Evolutionary conservation across 768 basidiomycete genomes (phyloP).

Genomic region (Amanita thiersii): DNA sequence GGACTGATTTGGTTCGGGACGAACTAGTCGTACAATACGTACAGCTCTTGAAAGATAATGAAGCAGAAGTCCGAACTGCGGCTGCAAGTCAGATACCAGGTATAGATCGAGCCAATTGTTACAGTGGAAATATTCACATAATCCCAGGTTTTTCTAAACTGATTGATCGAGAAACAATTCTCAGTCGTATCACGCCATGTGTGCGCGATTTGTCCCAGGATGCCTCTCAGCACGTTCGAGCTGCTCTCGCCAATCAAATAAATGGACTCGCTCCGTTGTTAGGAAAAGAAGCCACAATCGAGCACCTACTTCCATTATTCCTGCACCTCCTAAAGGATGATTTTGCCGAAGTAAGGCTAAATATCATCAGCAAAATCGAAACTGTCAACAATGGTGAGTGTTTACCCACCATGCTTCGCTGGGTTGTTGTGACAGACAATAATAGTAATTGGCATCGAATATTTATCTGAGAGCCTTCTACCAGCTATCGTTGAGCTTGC

Average conservation of each 20-base stretch:
- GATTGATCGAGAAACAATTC: conserved; percentile 88
- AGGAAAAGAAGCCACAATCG: conserved; percentile 89
- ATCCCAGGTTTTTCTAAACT: conserved; percentile 86
- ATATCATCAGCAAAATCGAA: conserved; percentile 98
- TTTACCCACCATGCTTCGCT: conserved; percentile 5
- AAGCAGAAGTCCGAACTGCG: conserved; percentile 96
- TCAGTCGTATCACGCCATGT: conserved; percentile 88
- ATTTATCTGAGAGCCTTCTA: conserved; percentile 88
- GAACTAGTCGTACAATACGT: conserved; percentile 93
- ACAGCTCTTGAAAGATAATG: conserved; percentile 92
- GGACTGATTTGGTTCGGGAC: conserved; percentile 83
- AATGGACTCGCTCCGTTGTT: conserved; percentile 92
- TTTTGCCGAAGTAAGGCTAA: conserved; percentile 94
- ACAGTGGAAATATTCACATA: conserved; percentile 1
- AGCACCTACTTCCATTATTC: conserved; percentile 95
- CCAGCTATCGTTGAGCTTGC: conserved; percentile 97
- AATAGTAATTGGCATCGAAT: conserved; percentile 94
- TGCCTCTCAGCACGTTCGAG: conserved; percentile 92
- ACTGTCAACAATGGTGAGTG: conserved; percentile 81
- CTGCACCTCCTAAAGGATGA: conserved; percentile 96
- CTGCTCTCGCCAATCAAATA: conserved; percentile 92
- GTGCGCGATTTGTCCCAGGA: conserved; percentile 93
- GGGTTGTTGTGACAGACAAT: conserved; percentile 12
- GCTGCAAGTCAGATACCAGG: conserved; percentile 96
- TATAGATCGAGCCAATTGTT: conserved; percentile 23